Evolutionary conservation across 1,139 yeast species (phyloP).

Genomic region (Candida frijolesensis): DNA sequence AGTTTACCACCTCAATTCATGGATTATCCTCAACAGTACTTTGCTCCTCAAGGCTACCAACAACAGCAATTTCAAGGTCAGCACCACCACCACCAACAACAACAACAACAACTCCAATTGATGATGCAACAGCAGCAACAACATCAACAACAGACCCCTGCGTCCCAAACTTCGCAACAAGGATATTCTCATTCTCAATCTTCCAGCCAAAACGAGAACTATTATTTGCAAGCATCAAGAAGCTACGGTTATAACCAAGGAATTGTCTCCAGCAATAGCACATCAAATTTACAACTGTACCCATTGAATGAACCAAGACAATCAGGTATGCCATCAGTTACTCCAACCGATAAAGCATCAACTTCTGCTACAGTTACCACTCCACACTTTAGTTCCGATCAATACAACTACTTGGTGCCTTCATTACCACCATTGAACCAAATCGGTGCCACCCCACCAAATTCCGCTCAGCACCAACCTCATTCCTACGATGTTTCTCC

Average conservation of each 20-base stretch:
- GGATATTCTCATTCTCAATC: constrained; percentile 2
- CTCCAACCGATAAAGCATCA: constrained; percentile 3
- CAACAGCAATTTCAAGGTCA: constrained; percentile 7
- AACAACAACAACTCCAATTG: constrained; percentile 5
- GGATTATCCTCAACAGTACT: constrained; percentile 12
- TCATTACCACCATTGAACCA: constrained; percentile 11
- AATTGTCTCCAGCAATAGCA: constrained; percentile 2
- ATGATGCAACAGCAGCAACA: constrained; percentile 5
- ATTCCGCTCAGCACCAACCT: constrained; percentile 1
- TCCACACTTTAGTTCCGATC: constrained; percentile 6
- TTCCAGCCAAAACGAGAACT: constrained; percentile 4
- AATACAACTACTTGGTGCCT: constrained; percentile 11
- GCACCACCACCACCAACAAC: constrained; percentile 4
- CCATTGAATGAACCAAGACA: constrained; percentile 7
- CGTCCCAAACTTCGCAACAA: constrained; percentile 6
- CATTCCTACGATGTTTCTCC: constrained; percentile 6
- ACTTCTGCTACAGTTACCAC: neutral
- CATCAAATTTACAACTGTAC: constrained; percentile 3
- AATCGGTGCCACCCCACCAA: constrained; percentile 5
- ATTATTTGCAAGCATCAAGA: constrained; percentile 5
- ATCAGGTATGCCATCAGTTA: neutral
- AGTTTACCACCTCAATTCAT: constrained; percentile 9
- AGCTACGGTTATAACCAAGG: constrained; percentile 4
- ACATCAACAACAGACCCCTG: constrained; percentile 1
- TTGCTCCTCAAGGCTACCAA: constrained; percentile 4